phyloP scores from a whole-genome alignment of 176 grass and related monocot species.

The Musa itinerans region DNA sequence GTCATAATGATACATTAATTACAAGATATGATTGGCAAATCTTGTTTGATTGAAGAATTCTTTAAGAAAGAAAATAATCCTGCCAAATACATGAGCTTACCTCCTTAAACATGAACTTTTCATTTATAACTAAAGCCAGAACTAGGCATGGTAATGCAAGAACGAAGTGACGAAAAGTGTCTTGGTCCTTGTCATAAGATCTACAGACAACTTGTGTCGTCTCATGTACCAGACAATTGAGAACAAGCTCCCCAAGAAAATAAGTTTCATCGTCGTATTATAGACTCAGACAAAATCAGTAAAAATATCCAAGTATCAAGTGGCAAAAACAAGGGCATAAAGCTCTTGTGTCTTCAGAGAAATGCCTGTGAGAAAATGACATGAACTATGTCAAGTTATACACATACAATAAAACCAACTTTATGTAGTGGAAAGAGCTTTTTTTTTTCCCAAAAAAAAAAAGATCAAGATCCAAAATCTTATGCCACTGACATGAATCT shows the following conservation, averaged over 20 bases:
- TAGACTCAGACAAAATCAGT: conserved; percentile 60
- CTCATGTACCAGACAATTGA: conserved; percentile 95
- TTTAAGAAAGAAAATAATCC: not conserved
- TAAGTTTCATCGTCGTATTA: conserved; percentile 86
- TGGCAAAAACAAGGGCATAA: conserved; percentile 85
- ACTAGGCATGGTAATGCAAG: conserved; percentile 66
- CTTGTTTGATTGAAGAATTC: not conserved
- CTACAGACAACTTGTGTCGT: conserved; percentile 78
- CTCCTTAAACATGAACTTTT: conserved; percentile 80
- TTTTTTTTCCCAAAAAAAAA: not conserved
- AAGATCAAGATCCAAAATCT: not conserved
- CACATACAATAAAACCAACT: not conserved
- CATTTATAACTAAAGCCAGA: conserved; percentile 73
- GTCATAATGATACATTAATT: not conserved
- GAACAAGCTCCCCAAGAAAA: conserved; percentile 89
- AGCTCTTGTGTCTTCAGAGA: conserved; percentile 96
- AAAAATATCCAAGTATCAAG: conserved; percentile 88
- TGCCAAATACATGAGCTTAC: conserved; percentile 25
- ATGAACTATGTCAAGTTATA: not conserved
- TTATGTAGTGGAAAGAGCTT: not conserved
- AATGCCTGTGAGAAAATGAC: conserved; percentile 41
- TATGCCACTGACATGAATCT: not conserved
- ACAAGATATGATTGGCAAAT: too few species aligned
- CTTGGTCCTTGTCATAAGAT: conserved; percentile 85
- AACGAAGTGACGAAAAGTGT: conserved; percentile 73